These are phyloP conservation scores for Alternaria panax DNA, from an alignment of 2,329 filamentous ascomycete genomes.

Conservation along the genomic window DNA sequence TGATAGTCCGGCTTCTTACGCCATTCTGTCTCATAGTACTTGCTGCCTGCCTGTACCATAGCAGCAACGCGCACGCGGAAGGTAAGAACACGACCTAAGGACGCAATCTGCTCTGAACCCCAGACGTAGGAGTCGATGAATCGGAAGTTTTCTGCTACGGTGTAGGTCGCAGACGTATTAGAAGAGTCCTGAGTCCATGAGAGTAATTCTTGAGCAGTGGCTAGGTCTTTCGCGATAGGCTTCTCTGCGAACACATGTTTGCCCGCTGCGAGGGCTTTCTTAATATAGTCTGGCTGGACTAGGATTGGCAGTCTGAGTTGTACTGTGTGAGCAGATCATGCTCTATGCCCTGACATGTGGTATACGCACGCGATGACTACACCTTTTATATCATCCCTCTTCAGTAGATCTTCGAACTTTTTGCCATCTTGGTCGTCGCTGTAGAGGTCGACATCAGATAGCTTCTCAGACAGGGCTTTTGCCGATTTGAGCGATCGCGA, in stretches of 20 bases:
- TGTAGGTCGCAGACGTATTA: constrained; percentile 52
- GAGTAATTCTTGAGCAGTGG: constrained; percentile 59
- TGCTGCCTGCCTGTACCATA: constrained; percentile 58
- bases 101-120: constrained; percentile 58
- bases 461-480: constrained; percentile 48
- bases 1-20: constrained; percentile 74
- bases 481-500: constrained; percentile 68
- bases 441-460: constrained; percentile 62
- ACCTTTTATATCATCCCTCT: constrained; percentile 62
- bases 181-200: constrained; percentile 52
- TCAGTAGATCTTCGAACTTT: constrained; percentile 61
- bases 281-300: constrained; percentile 65
- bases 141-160: constrained; percentile 75
- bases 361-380: constrained; percentile 61
- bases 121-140: constrained; percentile 65
- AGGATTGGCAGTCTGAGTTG: constrained; percentile 64
- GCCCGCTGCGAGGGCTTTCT: constrained; percentile 66
- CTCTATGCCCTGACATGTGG: not conserved
- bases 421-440: constrained; percentile 61
- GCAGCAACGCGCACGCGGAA: constrained; percentile 60
- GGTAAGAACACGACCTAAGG: constrained; percentile 62
- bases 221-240: constrained; percentile 68
- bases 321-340: not conserved
- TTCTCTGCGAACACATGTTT: constrained; percentile 77
- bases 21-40: constrained; percentile 67